Base-by-base conservation (phyloP, 495 filamentous ascomycete genomes). In the Hypoxylon lenormandii region DNA sequence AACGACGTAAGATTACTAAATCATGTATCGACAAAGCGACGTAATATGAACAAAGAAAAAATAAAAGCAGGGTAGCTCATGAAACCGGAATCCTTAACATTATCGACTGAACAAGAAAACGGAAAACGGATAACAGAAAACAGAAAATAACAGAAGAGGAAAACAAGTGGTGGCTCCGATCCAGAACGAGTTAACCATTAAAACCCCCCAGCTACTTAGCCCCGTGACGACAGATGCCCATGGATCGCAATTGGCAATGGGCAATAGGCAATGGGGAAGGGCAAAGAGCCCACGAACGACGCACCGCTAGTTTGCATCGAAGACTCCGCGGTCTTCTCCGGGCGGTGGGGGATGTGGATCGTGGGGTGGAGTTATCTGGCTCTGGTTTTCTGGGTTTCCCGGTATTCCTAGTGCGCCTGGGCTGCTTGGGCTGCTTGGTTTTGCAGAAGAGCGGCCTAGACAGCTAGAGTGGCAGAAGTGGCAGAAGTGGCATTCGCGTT, bases 241-340 rank as follows among this genome's bases (percentile, higher is more conserved):
- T 60, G 28, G 49, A 49, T 37, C 15, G 30, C 40, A 38, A 36
- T 22, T 3, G 30, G 30, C 6, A 23, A 33, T 7, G 21, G 42
- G 26, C 19, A 33, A 47, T n/a, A 12, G 23, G 10, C 23, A 49
- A 28, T 2, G 43, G 42, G 26, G 23, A 33, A 47, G n/a, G 19
- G 49, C 26, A 33, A 49, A 28, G 6, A 28, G 21, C 26, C 36
- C 26, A 45, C 61, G 42, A 52, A 51, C 55, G 47, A 66, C 59
- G 69, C 69, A 72, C 69, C 69, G 69, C 69, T 72, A 72, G 63
- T 72, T 72, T 68, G 64, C 64, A 72, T 68, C 48, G 54, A 68
- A 54, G 52, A 54, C 49, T 61, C 60, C 52, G 64, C 69, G 69
- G 69, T 62, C 69, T 63, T 37, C 64, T 69, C 69, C 64, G 64